Conservation (phyloP, 148 eudicot species). For the Heliosperma pusillum region DNA sequence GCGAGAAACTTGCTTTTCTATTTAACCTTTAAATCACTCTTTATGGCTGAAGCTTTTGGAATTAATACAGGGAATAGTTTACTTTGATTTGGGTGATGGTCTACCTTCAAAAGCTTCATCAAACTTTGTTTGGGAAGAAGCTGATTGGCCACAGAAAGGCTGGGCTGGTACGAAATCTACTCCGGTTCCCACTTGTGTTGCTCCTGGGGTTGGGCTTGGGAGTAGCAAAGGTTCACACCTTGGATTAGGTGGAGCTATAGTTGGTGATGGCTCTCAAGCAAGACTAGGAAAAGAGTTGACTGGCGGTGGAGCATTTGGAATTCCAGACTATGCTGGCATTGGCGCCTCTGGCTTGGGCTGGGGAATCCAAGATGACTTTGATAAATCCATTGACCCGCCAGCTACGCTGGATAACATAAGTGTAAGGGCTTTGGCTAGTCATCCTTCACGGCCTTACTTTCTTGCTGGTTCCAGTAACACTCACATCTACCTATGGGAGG, state of each 20-base stretch:
- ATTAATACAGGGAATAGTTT: constrained; percentile 68
- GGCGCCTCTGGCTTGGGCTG: constrained; percentile 78
- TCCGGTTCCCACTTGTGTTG: constrained; percentile 78
- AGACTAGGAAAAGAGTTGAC: constrained; percentile 50
- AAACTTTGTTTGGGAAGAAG: constrained; percentile 71
- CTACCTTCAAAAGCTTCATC: constrained; percentile 39
- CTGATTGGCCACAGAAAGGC: constrained; percentile 92
- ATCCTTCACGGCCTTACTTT: constrained; percentile 89
- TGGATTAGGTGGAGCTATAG: constrained; percentile 81
- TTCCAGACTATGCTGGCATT: constrained; percentile 71
- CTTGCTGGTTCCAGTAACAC: constrained; percentile 93
- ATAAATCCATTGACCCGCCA: constrained; percentile 73
- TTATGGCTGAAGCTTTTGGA: not conserved
- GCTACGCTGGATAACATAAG: constrained; percentile 68
- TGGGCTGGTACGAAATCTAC: constrained; percentile 82
- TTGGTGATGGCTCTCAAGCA: constrained; percentile 51
- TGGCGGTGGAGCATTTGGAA: constrained; percentile 67
- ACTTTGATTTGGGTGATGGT: constrained; percentile 71
- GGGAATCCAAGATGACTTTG: constrained; percentile 82
- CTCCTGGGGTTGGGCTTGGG: constrained; percentile 77
- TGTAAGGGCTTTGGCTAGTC: constrained; percentile 77
- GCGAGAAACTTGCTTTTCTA: not conserved
- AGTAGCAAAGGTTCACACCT: constrained; percentile 60
- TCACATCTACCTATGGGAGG: constrained; percentile 96
- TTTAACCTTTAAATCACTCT: not conserved